Conservation (phyloP, 495 filamentous ascomycete genomes). For the Letharia lupina region DNA sequence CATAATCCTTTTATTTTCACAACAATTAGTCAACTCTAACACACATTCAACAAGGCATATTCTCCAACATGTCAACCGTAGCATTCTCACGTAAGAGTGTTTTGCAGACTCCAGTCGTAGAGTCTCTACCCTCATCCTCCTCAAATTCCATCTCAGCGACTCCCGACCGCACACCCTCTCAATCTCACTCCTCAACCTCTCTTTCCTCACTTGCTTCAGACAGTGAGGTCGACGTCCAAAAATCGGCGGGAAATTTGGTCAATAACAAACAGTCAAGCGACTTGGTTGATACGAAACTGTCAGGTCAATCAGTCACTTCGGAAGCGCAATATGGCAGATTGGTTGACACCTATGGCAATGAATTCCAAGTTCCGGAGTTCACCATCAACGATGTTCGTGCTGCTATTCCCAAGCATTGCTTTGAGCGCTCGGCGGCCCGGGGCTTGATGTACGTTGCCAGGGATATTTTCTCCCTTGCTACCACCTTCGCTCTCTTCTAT, state of each 20-base stretch:
- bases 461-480: slow-evolving; percentile 46
- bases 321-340: slow-evolving; percentile 25
- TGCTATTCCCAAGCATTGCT: slow-evolving; percentile 57
- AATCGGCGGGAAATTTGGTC: not conserved
- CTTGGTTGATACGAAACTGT: slow-evolving; percentile 7
- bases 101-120: not conserved
- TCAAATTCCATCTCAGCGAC: slow-evolving; percentile 59
- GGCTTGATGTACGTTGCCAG: slow-evolving; percentile 57
- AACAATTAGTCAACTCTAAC: not conserved
- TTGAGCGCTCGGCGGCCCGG: slow-evolving; percentile 51
- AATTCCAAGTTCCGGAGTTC: slow-evolving; percentile 62
- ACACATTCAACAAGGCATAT: not conserved
- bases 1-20: not conserved
- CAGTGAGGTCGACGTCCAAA: slow-evolving; percentile 21
- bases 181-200: slow-evolving; percentile 80
- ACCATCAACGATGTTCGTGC: slow-evolving; percentile 63
- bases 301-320: not conserved
- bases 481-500: slow-evolving; percentile 56
- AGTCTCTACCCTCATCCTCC: slow-evolving; percentile 32
- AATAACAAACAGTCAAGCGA: slow-evolving; percentile 3
- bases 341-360: slow-evolving; percentile 57
- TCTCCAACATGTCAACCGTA: not conserved
- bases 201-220: slow-evolving; percentile 78
- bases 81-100: not conserved
- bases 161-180: slow-evolving; percentile 59